A percentile compares a stretch with the other conserved stretches of the same genome.
phyloP scores from a whole-genome alignment of 164 flowering plant genomes.

The Platanus orientalis region DNA sequence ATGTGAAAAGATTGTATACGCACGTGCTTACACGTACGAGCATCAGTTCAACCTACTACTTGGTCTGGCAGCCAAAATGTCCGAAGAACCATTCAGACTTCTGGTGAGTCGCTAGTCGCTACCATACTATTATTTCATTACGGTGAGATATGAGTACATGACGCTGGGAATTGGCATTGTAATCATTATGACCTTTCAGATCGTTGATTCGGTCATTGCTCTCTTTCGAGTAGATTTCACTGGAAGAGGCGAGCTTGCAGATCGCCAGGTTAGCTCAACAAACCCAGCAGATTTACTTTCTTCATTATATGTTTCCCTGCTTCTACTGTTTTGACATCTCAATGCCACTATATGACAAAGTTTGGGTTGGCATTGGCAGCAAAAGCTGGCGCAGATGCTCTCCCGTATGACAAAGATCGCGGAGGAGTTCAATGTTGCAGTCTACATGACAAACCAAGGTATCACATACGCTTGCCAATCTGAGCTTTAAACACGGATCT shows the following conservation, averaged over 20 bases:
- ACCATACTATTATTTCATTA: no score
- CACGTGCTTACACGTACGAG: constrained; percentile 98
- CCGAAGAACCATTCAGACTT: constrained; percentile 92
- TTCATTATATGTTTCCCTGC: no score
- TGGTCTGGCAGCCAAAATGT: constrained; percentile 95
- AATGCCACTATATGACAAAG: background rate
- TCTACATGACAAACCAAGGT: constrained; percentile 99
- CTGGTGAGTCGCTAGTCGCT: constrained; percentile 50
- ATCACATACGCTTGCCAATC: background rate
- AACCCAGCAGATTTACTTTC: background rate
- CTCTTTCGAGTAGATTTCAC: constrained; percentile 96
- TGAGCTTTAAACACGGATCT: no score
- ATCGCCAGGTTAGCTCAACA: constrained; percentile 63
- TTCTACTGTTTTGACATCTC: background rate
- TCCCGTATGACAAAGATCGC: constrained; percentile 86
- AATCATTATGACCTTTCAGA: constrained; percentile 38
- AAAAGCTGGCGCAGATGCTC: constrained; percentile 98
- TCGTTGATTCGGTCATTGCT: constrained; percentile 94
- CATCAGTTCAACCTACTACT: constrained; percentile 94
- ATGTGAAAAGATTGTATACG: constrained; percentile 71
- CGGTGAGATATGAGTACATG: no score
- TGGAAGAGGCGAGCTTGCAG: constrained; percentile 98
- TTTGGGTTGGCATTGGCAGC: constrained; percentile 47
- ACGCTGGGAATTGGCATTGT: no score
- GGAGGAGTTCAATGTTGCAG: constrained; percentile 96